phyloP scores from a whole-genome alignment of 805 yeast genomes.

The Candida berthetii region DNA sequence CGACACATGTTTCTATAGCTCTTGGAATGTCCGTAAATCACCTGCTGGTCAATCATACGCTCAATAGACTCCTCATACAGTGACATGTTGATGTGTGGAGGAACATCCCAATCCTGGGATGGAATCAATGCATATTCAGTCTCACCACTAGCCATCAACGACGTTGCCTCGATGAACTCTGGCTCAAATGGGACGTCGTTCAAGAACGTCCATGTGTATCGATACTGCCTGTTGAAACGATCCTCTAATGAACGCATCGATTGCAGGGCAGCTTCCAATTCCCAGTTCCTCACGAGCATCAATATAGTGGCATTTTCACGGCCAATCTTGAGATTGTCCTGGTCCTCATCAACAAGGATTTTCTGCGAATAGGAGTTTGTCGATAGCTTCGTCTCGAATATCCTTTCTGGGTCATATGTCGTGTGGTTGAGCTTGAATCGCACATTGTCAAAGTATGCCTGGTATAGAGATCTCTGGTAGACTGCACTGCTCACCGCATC shows the following conservation, averaged over 20 bases:
- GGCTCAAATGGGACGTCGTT: constrained; percentile 67
- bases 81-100: constrained; percentile 60
- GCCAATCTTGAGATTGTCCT: constrained; percentile 35
- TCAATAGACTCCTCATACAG: constrained; percentile 40
- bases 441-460: constrained; percentile 17
- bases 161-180: constrained; percentile 55
- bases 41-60: constrained; percentile 36
- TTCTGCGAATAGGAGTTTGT: constrained; percentile 31
- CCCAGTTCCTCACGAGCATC: constrained; percentile 84
- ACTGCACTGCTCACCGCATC: constrained; percentile 15
- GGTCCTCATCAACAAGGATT: constrained; percentile 18
- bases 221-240: constrained; percentile 57
- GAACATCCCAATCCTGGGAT: constrained; percentile 70
- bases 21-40: constrained; percentile 58
- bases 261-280: constrained; percentile 62
- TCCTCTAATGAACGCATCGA: constrained; percentile 79
- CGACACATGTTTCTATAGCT: constrained; percentile 93
- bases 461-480: constrained; percentile 10
- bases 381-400: constrained; percentile 26
- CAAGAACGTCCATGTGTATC: constrained; percentile 75
- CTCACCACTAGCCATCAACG: constrained; percentile 56
- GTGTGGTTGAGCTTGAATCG: neutral
- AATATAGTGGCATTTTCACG: constrained; percentile 78
- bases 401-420: constrained; percentile 10
- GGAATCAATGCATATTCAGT: constrained; percentile 67